Percentiles rank a stretch among this genome's conserved stretches.
Evolutionary conservation across 441 rosid genomes (phyloP).

Genomic region (Codiaeum variegatum): DNA sequence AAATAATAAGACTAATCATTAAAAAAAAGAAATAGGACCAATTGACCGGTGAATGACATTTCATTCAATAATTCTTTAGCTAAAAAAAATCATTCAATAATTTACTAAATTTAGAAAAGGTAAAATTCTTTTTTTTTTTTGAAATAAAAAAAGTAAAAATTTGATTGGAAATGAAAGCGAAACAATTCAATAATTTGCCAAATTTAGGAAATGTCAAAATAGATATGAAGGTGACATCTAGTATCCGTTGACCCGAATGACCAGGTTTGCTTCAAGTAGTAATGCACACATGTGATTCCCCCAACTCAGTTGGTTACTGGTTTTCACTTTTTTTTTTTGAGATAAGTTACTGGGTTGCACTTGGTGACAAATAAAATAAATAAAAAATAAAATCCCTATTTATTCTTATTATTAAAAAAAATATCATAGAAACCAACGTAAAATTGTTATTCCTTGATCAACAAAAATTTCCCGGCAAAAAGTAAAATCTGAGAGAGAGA

Average conservation of each 20-base stretch:
- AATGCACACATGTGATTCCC: background rate
- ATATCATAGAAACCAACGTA: background rate
- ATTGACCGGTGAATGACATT: too few relatives aligned
- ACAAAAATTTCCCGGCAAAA: background rate
- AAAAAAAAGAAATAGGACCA: too few relatives aligned
- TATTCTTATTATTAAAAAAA: background rate
- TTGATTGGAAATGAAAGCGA: too few relatives aligned
- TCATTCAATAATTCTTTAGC: too few relatives aligned
- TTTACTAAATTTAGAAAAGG: too few relatives aligned
- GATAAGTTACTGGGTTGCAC: background rate
- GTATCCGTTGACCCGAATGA: background rate
- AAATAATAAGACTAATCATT: too few relatives aligned
- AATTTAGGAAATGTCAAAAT: too few relatives aligned
- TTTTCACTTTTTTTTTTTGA: too few relatives aligned
- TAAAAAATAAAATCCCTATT: background rate
- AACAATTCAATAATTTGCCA: too few relatives aligned
- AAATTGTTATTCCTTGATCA: background rate
- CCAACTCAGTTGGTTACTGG: background rate
- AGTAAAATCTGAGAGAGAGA: background rate
- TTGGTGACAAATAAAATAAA: background rate
- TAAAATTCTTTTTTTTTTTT: too few relatives aligned
- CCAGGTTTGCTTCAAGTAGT: background rate
- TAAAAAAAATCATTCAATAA: too few relatives aligned
- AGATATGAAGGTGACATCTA: background rate
- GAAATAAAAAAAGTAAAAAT: too few relatives aligned